phyloP scores from a whole-genome alignment of 768 basidiomycete species.

The Leccinum truebloodii region DNA sequence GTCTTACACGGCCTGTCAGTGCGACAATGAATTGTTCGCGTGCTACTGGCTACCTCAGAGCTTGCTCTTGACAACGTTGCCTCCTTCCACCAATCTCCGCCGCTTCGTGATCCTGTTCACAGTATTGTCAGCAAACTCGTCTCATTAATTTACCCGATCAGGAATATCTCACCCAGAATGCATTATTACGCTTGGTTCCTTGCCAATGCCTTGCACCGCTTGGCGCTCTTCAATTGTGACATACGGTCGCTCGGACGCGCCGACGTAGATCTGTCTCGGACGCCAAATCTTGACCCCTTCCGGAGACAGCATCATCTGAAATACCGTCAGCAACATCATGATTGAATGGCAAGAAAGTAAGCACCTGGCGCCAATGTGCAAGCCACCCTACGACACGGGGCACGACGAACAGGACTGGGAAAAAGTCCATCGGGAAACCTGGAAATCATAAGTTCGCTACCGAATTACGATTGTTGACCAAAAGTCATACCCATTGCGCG shows the following conservation, averaged over 20 bases:
- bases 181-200: constrained; percentile 60
- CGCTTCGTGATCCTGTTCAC: constrained; percentile 32
- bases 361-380: constrained; percentile 86
- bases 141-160: background rate
- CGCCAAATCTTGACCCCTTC: constrained; percentile 95
- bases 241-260: constrained; percentile 72
- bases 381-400: constrained; percentile 93
- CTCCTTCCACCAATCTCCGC: constrained; percentile 31
- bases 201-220: constrained; percentile 52
- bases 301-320: constrained; percentile 86
- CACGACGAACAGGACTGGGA: constrained; percentile 91
- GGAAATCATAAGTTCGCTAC: constrained; percentile 3
- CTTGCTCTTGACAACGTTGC: constrained; percentile 28
- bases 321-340: constrained; percentile 6
- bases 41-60: constrained; percentile 15
- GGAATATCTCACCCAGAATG: constrained; percentile 71
- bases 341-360: constrained; percentile 8
- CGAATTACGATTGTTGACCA: background rate
- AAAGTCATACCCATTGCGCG: constrained; percentile 77
- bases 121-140: constrained; percentile 1
- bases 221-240: constrained; percentile 60
- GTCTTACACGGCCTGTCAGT: constrained; percentile 4
- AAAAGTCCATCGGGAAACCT: constrained; percentile 94
- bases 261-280: constrained; percentile 84
- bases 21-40: background rate